A percentile compares a stretch with the other conserved stretches of the same genome.
phyloP scores from a whole-genome alignment of 805 yeast genomes.

The Kodamaea hsintzibuensis region DNA sequence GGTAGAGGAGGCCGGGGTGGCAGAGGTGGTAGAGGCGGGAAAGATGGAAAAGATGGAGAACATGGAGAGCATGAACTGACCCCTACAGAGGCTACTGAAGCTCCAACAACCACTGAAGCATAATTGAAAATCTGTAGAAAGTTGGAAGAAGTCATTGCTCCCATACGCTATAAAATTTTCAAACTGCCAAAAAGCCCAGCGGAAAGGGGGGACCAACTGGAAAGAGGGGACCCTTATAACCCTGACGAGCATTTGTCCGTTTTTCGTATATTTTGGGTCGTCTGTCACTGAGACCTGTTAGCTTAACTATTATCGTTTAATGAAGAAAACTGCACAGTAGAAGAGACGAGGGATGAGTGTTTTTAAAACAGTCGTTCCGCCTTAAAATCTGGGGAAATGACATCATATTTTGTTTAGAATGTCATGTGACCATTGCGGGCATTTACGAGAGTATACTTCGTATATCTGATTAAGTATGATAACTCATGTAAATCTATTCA shows the following conservation, averaged over 20 bases:
- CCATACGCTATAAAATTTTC: background rate
- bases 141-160: background rate
- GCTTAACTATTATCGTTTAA: background rate
- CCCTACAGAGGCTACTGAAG: background rate
- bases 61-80: background rate
- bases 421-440: background rate
- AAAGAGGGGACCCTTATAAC: background rate
- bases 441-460: too few species aligned
- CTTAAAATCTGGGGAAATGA: conserved; percentile 2
- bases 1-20: conserved; percentile 22
- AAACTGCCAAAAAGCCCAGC: background rate
- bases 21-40: conserved; percentile 15
- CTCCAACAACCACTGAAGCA: background rate
- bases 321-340: conserved; percentile 2
- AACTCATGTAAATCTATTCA: too few species aligned
- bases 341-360: background rate
- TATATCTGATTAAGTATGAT: too few species aligned
- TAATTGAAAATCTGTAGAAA: background rate
- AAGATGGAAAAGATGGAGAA: conserved; percentile 4
- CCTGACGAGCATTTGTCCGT: background rate
- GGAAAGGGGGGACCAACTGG: background rate
- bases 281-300: background rate
- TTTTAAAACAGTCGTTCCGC: background rate
- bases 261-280: background rate
- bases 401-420: background rate